These are phyloP conservation scores for Centaurea solstitialis DNA, from an alignment of 129 eudicot species.

Conservation along the genomic window DNA sequence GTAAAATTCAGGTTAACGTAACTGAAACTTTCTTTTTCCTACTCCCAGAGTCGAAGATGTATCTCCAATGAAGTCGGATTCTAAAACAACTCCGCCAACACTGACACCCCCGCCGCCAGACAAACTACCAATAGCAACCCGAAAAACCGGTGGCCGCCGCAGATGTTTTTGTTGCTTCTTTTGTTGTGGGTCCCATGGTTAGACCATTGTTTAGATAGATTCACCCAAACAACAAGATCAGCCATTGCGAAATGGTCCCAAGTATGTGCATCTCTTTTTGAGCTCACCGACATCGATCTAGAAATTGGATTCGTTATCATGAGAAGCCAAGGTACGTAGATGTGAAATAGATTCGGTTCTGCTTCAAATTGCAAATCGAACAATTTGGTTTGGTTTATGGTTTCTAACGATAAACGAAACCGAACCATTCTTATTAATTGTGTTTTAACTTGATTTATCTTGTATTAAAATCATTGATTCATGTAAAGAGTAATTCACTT, in stretches of 20 bases:
- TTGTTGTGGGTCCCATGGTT: constrained; percentile 43
- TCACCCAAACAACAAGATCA: not conserved
- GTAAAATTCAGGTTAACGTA: not conserved
- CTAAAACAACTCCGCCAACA: constrained; percentile 5
- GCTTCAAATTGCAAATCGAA: not conserved
- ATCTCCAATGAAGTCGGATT: constrained; percentile 9
- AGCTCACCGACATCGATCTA: not conserved
- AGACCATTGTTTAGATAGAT: not conserved
- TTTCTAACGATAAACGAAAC: not conserved
- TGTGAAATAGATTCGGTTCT: not conserved
- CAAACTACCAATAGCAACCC: not conserved
- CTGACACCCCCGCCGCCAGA: not conserved
- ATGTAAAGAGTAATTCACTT: not conserved
- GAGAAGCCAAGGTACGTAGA: constrained; percentile 4
- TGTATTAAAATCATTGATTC: not conserved
- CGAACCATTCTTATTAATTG: too few relatives aligned
- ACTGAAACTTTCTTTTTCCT: not conserved
- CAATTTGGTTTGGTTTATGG: not conserved
- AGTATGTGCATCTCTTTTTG: not conserved
- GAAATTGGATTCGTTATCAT: not conserved
- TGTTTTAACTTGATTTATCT: too few relatives aligned
- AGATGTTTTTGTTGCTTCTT: constrained; percentile 42
- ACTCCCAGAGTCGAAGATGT: constrained; percentile 38
- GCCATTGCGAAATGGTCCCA: not conserved
- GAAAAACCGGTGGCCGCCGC: not conserved